Conservation (phyloP, 1,139 yeast species). For the Yamadazyma mexicana region DNA sequence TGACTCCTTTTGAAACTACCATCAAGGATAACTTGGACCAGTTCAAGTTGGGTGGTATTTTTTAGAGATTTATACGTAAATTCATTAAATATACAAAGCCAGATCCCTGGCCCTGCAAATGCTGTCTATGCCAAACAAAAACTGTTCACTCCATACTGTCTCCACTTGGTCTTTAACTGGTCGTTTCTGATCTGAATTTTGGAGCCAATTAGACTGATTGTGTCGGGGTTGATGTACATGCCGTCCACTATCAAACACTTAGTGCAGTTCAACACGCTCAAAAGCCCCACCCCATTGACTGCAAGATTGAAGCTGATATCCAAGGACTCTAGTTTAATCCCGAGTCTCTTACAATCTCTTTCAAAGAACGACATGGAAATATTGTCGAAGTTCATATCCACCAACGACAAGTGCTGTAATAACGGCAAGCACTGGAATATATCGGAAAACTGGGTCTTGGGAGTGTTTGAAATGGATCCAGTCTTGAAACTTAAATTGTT, state of each 20-base stretch:
- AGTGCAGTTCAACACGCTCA: slow-evolving; percentile 26
- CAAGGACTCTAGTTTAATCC: slow-evolving; percentile 21
- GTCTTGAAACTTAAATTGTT: slow-evolving; percentile 28
- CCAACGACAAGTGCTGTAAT: slow-evolving; percentile 25
- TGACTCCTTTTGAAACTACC: slow-evolving; percentile 28
- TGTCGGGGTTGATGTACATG: slow-evolving; percentile 31
- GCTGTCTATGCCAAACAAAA: no score
- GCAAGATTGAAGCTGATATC: slow-evolving; percentile 39
- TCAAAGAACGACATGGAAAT: slow-evolving; percentile 32
- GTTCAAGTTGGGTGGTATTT: slow-evolving; percentile 4
- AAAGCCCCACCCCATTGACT: slow-evolving; percentile 42
- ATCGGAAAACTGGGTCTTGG: slow-evolving; percentile 21
- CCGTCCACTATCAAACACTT: slow-evolving; percentile 36
- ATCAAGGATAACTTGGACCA: slow-evolving; percentile 23
- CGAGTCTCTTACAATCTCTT: slow-evolving; percentile 21
- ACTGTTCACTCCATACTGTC: slow-evolving; percentile 34
- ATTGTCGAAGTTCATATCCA: slow-evolving; percentile 41
- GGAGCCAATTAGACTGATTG: slow-evolving; percentile 24
- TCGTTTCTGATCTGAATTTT: slow-evolving; percentile 26
- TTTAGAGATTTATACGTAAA: no score
- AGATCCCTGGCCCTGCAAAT: no score
- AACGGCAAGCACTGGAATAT: slow-evolving; percentile 26
- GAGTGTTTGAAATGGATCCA: slow-evolving; percentile 22
- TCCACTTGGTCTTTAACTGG: slow-evolving; percentile 31
- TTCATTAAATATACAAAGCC: no score